Base-by-base conservation (phyloP, 208 protist genomes). In the Leishmania mexicana region DNA sequence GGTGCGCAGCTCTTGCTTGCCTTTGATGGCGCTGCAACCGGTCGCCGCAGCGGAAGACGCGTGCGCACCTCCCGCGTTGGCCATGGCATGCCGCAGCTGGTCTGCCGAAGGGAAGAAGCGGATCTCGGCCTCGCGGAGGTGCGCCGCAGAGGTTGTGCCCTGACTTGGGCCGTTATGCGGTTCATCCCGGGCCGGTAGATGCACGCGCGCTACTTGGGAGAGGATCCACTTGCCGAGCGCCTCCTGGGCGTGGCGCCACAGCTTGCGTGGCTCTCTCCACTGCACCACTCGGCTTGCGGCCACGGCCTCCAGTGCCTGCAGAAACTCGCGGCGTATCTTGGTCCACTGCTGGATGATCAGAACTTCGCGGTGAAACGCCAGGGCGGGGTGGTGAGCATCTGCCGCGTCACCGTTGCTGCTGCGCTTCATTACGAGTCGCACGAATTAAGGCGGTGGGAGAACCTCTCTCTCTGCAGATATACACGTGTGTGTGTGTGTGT, bases 191-290 rank as follows among this genome's bases (percentile, higher is more conserved):
- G 64, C 65, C 24, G 65, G 47, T 8, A 85, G 72, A 53, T 84
- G 81, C 72, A 92, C 85, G 10, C 94, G 89, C 19, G 94, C 94
- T 13, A 94, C 83, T 84, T 97, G 94, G 17, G 94, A 96, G 62
- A 97, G 88, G 21, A 97, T 75, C 93, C 94, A 97, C 87, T 97
- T 97, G 40, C 93, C 94, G 5, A 97, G 87, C 35, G 93, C 93
- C 83, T 97, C 92, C 76, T 95, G 92, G 58, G 90, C 90, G 83
- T 97, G 92, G 1, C 94, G 92, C 92, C 94, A 95, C 54, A 97
- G 89, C 83, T 96, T 97, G 28, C 83, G 82, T 60, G 93, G 93
- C 74, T 97, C 94, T 35, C 88, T 72, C 87, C 93, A 97, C 38
- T 76, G 54, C 62, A 91, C 80, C 1, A 72, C 78, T 35, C 67